Evolutionary conservation across 805 yeast genomes (phyloP), one percentile per base, ranked within the genome.

Genomic region (Myxozyma udenii): DNA sequence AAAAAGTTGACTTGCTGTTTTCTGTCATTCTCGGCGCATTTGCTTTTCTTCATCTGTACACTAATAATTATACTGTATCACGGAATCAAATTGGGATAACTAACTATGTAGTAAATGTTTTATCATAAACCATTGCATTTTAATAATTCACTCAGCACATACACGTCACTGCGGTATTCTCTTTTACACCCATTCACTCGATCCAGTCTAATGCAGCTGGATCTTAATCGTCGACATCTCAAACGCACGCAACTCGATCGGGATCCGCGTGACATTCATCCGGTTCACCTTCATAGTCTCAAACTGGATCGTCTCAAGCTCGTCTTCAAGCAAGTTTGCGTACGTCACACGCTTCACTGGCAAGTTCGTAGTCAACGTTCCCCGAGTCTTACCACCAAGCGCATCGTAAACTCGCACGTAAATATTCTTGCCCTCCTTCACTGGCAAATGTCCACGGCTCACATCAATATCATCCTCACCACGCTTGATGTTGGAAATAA

Each of bases 361-460:
- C 32, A 77, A 67, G 18, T 70, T 67, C 30, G 84, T 71, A 18
- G 65, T 66, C 30, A 89, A 65, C 3, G 60, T 64, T 1, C 85
- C 90, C 2, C 62, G 64, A 1, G 85, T 74, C 47, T 73, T 72
- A 41, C 97, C 98, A 4, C 98, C 98, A 41, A 91, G 73, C 0
- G 95, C 72, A 65, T 91, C 98, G 68, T 89, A 91, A 1, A 88
- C 76, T 61, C 98, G 79, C 26, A 86, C 72, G 23, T 90, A 74
- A 24, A 87, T 71, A 7, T 83, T 76, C 60, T 75, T 76, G n/a
- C 64, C 62, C 14, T 40, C 47, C 46, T 50, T 52, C 40, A 77
- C 73, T 7, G 83, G 79, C 39, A 76, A 66, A 26, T 68, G 63
- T 3, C 69, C 68, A 5, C 58, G 55, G 40, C 58, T 48, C 6